Base-by-base conservation (phyloP, 2,329 filamentous ascomycete genomes). In the Didymella lethalis region DNA sequence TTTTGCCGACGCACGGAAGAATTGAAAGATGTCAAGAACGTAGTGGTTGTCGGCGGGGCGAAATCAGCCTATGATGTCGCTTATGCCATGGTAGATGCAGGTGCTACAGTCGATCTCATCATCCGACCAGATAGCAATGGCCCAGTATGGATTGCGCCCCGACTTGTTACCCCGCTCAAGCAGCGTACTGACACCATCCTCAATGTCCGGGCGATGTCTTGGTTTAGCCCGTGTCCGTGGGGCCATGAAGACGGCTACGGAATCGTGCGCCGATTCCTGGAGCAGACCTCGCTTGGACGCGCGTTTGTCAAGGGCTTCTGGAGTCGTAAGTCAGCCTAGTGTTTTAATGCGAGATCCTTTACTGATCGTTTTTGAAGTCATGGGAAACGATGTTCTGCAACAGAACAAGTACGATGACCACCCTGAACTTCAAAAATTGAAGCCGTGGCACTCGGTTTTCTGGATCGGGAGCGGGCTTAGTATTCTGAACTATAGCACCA, bases 101-200 rank as follows among this genome's bases (percentile, higher is more conserved):
- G 85, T 2, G 86, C 88, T 10, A 81, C 85, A 55, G 86, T 88
- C 14, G 80, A 85, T 54, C 82, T 86, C 78, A 75, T 89, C 5
- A 85, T 89, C 56, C 80, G 86, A 46, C 77, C 80, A 14, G 80
- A 76, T 16, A 86, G 85, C 4, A 81, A 83, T 59, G 87, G 88
- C 0, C 86, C 87, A 0, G 78, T 80, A 0, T 90, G 83, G 82
- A 84, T 90, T 72, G 75, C 84, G 0, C 84, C 85, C 0, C 75
- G 84, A 1, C 86, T 85, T 55, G 87, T 91, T 8, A 90, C 88
- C 1, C 88, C 88, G 0, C 70, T 90, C n/a, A 88, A 88, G 72
- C 83, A 83, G 56, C 87, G 85, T 82, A 78, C 91, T 0, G 89
- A 92, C 28, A 55, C 52, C 8, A 55, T 55, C 18, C 52, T 55